A percentile compares a stretch with the other conserved stretches of the same genome.
These are phyloP conservation scores for Nymphaea colorata DNA, from an alignment of 164 flowering plant genomes.

Conservation along the genomic window DNA sequence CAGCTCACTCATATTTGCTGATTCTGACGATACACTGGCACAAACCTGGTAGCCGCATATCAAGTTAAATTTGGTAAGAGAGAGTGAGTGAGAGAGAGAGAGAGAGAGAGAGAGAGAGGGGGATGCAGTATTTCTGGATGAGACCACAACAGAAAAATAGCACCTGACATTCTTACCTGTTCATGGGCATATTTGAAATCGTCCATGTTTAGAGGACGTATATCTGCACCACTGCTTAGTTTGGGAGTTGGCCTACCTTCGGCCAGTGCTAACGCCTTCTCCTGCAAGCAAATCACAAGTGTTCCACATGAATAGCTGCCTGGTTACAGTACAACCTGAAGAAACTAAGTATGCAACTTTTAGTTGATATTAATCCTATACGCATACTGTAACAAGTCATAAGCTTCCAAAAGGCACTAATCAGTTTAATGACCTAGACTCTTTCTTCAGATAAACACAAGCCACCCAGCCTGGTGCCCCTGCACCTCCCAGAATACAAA, in stretches of 20 bases:
- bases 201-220: conserved; percentile 57
- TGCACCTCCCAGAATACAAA: too few relatives aligned
- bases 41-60: conserved; percentile 43
- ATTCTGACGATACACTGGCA: conserved; percentile 93
- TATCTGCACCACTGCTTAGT: conserved; percentile 64
- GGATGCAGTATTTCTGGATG: not conserved
- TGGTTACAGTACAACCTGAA: too few relatives aligned
- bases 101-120: not conserved
- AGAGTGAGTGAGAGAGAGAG: conserved; percentile 2
- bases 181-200: conserved; percentile 89
- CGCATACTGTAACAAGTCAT: too few relatives aligned
- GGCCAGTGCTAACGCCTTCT: conserved; percentile 49
- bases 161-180: conserved; percentile 30
- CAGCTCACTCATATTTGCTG: conserved; percentile 77
- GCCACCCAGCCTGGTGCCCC: too few relatives aligned
- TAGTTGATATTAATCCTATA: too few relatives aligned
- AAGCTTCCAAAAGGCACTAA: too few relatives aligned
- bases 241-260: conserved; percentile 71
- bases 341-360: too few relatives aligned
- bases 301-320: not conserved
- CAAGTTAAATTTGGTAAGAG: not conserved
- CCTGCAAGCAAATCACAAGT: conserved; percentile 30
- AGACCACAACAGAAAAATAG: not conserved
- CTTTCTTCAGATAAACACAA: too few relatives aligned
- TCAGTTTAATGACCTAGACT: too few relatives aligned